These are phyloP conservation scores for Isoetes taiwanensis DNA, from an alignment of 75 land plant species.

Conservation along the genomic window DNA sequence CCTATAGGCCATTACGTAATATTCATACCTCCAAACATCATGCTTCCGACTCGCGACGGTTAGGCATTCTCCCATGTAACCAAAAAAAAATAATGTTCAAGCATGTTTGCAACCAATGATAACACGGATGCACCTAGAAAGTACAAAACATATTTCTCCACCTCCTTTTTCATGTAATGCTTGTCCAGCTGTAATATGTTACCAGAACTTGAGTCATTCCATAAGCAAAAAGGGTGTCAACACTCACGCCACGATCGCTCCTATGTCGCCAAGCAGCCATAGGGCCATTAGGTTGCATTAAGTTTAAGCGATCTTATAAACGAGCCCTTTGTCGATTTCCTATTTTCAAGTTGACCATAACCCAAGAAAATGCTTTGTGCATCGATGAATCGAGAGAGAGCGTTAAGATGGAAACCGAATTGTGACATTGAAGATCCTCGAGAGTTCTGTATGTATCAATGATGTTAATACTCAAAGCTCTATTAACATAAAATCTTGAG, in stretches of 20 bases:
- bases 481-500: background rate
- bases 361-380: background rate
- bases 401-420: background rate
- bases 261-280: background rate
- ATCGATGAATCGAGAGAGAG: background rate
- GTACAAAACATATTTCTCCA: conserved; percentile 5
- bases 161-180: conserved; percentile 3
- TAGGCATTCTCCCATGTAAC: conserved; percentile 4
- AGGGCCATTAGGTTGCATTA: background rate
- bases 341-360: background rate
- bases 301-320: background rate
- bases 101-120: background rate
- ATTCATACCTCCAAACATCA: background rate
- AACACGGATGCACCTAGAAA: background rate
- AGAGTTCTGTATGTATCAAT: background rate
- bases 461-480: background rate
- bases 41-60: background rate
- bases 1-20: too few species aligned
- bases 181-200: background rate
- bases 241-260: background rate
- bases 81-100: conserved; percentile 3
- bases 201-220: background rate
- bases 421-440: conserved; percentile 1
- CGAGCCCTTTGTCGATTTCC: background rate
- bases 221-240: background rate